phyloP scores from a whole-genome alignment of 495 filamentous ascomycete genomes.

The Podospora sp. region DNA sequence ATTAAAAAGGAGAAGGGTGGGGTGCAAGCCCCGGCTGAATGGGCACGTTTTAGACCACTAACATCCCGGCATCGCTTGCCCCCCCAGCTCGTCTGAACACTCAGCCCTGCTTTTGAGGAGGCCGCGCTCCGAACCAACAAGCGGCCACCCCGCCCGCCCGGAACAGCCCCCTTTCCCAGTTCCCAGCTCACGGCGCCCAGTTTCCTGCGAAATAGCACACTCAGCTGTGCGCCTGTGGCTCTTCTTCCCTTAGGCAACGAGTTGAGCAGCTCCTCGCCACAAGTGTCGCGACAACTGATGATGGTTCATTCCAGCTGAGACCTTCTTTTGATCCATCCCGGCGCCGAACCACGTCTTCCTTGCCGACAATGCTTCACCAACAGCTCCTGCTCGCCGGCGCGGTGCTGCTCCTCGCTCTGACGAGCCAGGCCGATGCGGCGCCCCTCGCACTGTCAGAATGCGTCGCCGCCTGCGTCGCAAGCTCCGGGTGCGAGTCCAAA shows the following conservation, averaged over 20 bases:
- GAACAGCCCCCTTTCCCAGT: background rate
- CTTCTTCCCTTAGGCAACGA: background rate
- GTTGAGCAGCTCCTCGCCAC: background rate
- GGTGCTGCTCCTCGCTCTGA: conserved; percentile 14
- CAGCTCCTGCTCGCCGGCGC: conserved; percentile 21
- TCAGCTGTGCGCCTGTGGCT: background rate
- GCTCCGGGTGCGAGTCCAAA: conserved; percentile 25
- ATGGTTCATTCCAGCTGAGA: background rate
- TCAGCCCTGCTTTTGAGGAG: background rate
- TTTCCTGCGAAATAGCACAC: background rate
- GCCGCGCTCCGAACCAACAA: background rate
- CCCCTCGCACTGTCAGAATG: conserved; percentile 26
- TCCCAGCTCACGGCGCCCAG: background rate
- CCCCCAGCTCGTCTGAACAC: background rate
- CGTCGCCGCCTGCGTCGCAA: conserved; percentile 29
- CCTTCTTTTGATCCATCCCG: background rate
- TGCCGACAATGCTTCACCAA: conserved; percentile 19
- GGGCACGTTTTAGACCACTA: conserved; percentile 4
- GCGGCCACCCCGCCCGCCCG: background rate
- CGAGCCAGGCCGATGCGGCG: conserved; percentile 14
- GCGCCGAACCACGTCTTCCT: background rate
- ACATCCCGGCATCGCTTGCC: background rate
- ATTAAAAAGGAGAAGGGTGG: conserved; percentile 7
- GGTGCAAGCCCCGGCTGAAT: conserved; percentile 7
- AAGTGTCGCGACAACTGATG: background rate